A percentile compares a stretch with the other conserved stretches of the same genome.
These are phyloP conservation scores for Malassezia brasiliensis DNA, from an alignment of 1,284 basidiomycete genomes.

Conservation along the genomic window DNA sequence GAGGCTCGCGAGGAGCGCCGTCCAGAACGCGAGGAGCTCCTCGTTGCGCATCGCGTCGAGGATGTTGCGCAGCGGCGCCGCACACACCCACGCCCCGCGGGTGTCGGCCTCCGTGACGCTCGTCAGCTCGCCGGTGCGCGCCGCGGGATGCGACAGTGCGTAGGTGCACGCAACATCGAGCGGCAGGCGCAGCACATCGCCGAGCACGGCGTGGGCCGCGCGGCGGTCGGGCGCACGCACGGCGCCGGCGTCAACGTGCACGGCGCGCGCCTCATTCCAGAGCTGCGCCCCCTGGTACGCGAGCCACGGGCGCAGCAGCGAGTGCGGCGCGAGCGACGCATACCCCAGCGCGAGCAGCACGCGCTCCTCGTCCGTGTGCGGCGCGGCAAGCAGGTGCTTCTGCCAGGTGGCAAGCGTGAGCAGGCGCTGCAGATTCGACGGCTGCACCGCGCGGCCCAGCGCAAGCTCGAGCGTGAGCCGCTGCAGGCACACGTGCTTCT, in stretches of 20 bases:
- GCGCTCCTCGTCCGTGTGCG: neutral
- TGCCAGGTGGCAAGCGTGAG: neutral
- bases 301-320: neutral
- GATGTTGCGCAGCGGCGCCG: conserved; percentile 28
- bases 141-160: neutral
- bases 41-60: conserved; percentile 29
- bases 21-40: conserved; percentile 29
- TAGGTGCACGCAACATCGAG: conserved; percentile 25
- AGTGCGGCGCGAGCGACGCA: neutral
- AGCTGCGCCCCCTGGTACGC: neutral
- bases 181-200: conserved; percentile 25
- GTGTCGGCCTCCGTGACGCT: neutral
- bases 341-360: neutral
- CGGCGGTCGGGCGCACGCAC: neutral
- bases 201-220: conserved; percentile 14
- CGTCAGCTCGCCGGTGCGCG: neutral
- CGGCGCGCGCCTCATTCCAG: conserved; percentile 11
- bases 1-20: conserved; percentile 25
- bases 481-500: conserved; percentile 2
- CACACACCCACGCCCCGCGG: conserved; percentile 2
- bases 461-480: conserved; percentile 8
- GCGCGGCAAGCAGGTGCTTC: neutral
- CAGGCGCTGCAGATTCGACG: neutral
- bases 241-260: neutral
- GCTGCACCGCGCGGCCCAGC: neutral